Percentiles rank a stretch among this genome's conserved stretches.
phyloP scores from a whole-genome alignment of 164 flowering plant species.

The Malania oleifera region DNA sequence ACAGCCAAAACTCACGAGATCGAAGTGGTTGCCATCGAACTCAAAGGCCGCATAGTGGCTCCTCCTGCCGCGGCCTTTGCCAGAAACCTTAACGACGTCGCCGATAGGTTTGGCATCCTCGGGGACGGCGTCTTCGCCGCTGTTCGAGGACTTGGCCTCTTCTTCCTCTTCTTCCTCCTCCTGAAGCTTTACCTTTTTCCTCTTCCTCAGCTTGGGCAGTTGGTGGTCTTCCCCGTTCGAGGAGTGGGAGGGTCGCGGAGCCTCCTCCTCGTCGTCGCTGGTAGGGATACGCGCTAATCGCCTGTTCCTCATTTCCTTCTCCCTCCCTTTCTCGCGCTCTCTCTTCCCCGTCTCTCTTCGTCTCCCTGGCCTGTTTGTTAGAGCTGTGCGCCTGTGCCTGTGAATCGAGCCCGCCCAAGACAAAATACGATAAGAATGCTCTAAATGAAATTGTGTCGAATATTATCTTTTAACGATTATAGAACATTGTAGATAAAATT shows the following conservation, averaged over 20 bases:
- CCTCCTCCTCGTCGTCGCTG: constrained; percentile 68
- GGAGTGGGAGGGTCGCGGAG: constrained; percentile 11
- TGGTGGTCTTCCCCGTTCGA: constrained; percentile 1
- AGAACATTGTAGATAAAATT: no score
- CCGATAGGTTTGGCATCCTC: constrained; percentile 75
- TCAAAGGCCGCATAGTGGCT: constrained; percentile 57
- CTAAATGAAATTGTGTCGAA: no score
- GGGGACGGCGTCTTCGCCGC: constrained; percentile 27
- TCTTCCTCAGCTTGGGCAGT: constrained; percentile 11
- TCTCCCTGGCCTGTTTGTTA: neutral
- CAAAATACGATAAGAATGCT: no score
- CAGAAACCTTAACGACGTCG: constrained; percentile 46
- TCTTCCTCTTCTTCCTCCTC: constrained; percentile 21
- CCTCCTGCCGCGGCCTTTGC: constrained; percentile 50
- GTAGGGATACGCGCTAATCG: constrained; percentile 44
- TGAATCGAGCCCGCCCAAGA: no score
- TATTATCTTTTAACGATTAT: no score
- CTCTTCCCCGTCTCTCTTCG: neutral
- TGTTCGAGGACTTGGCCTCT: constrained; percentile 16
- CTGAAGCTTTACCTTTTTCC: constrained; percentile 15
- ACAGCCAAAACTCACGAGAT: constrained; percentile 40
- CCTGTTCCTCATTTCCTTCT: constrained; percentile 39
- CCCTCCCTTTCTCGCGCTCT: constrained; percentile 7
- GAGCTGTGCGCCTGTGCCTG: no score
- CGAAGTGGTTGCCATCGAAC: constrained; percentile 54